These are phyloP conservation scores for Selenicereus undatus DNA, from an alignment of 148 eudicot species.

Conservation along the genomic window DNA sequence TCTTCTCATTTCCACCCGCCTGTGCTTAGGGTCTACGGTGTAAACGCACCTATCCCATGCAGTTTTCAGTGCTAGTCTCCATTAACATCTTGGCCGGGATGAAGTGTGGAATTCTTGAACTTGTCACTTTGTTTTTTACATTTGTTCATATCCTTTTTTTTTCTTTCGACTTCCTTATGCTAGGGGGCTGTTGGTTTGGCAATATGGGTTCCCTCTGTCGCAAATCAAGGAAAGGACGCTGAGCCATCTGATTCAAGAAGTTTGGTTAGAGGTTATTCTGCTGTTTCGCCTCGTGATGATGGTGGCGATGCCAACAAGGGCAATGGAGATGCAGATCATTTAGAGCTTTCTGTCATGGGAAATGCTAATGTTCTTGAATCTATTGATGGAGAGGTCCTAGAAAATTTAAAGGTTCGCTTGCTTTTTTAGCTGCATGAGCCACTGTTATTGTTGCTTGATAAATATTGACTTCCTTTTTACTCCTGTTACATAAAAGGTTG, in stretches of 20 bases:
- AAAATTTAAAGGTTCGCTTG: slow-evolving; percentile 62
- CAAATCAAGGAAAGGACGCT: slow-evolving; percentile 56
- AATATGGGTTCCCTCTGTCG: slow-evolving; percentile 95
- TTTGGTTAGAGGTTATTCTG: slow-evolving; percentile 51
- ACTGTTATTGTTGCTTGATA: slow-evolving; percentile 6
- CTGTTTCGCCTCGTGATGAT: slow-evolving; percentile 48
- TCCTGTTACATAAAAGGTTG: background rate
- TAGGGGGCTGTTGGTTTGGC: slow-evolving; percentile 98
- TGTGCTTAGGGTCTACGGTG: background rate
- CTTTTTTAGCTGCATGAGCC: slow-evolving; percentile 9
- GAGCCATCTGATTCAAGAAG: slow-evolving; percentile 49
- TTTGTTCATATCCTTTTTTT: background rate
- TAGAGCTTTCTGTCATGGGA: slow-evolving; percentile 68
- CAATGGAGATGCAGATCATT: slow-evolving; percentile 38
- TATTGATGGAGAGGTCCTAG: slow-evolving; percentile 59
- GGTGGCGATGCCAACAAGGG: slow-evolving; percentile 35
- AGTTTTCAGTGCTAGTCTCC: background rate
- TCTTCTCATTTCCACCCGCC: background rate
- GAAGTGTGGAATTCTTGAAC: background rate
- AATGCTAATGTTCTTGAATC: slow-evolving; percentile 40
- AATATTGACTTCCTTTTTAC: slow-evolving; percentile 7
- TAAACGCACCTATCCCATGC: background rate
- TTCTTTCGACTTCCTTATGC: slow-evolving; percentile 16
- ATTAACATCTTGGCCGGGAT: background rate
- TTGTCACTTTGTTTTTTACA: background rate